phyloP scores from a whole-genome alignment of 139 green algal species.

The Dunaliella primolecta region DNA sequence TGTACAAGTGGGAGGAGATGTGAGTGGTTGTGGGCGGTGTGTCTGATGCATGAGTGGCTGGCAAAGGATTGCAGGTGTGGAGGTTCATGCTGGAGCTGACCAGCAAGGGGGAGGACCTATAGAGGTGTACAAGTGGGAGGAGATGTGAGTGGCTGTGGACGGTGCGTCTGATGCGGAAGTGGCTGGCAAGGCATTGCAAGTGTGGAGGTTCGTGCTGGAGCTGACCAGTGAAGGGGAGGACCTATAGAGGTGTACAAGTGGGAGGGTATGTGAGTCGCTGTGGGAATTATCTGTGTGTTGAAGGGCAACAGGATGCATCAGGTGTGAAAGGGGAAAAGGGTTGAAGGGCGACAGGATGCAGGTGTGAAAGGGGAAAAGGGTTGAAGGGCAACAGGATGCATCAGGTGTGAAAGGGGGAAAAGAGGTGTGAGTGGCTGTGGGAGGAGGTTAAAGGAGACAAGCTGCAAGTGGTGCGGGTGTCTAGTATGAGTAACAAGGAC shows the following conservation, averaged over 20 bases:
- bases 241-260: slow-evolving; percentile 11
- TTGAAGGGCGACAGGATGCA: not conserved
- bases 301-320: not conserved
- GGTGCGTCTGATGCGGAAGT: not conserved
- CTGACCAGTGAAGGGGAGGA: not conserved
- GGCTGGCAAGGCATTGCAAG: no score
- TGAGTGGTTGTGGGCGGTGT: slow-evolving; percentile 1
- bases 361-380: not conserved
- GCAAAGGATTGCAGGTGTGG: no score
- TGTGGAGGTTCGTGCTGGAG: not conserved
- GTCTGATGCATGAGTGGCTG: no score
- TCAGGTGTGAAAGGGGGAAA: not conserved
- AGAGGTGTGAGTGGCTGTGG: not conserved
- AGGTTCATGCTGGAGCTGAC: not conserved
- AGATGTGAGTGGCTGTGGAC: not conserved
- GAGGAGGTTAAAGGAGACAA: not conserved
- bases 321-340: not conserved
- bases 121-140: slow-evolving; percentile 14
- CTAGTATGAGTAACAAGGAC: no score
- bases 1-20: slow-evolving; percentile 13
- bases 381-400: not conserved
- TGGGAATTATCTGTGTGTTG: not conserved
- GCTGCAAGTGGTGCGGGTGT: no score
- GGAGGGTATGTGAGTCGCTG: not conserved
- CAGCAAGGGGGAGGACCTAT: not conserved